phyloP scores from a whole-genome alignment of 768 basidiomycete species.

The Cystofilobasidium macerans region DNA sequence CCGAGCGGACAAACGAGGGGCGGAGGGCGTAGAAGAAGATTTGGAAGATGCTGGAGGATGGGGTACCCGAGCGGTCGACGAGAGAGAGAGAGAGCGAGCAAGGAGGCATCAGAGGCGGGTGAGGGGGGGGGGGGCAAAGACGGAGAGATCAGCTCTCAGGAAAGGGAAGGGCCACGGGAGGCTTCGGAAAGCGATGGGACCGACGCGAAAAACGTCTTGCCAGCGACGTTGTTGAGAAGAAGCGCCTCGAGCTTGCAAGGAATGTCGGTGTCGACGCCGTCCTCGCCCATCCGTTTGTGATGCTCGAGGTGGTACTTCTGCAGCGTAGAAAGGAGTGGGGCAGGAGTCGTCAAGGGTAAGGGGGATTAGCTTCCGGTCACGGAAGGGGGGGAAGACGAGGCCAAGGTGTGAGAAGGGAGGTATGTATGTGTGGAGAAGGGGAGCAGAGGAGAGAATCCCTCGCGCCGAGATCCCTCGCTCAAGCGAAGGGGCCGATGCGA shows the following conservation, averaged over 20 bases:
- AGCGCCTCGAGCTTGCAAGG: slow-evolving; percentile 76
- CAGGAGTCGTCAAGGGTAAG: not conserved
- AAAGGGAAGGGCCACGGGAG: too few relatives aligned
- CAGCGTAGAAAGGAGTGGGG: not conserved
- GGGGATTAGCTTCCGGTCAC: too few relatives aligned
- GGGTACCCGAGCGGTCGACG: too few relatives aligned
- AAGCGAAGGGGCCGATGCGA: not conserved
- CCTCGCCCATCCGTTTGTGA: slow-evolving; percentile 89
- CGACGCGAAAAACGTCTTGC: slow-evolving; percentile 95
- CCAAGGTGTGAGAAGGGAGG: too few relatives aligned
- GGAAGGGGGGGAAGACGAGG: too few relatives aligned
- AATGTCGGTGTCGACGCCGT: slow-evolving; percentile 90
- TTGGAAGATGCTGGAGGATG: slow-evolving; percentile 68
- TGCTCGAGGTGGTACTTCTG: slow-evolving; percentile 91
- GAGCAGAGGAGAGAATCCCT: too few relatives aligned
- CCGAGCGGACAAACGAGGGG: slow-evolving; percentile 79
- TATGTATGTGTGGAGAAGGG: not conserved
- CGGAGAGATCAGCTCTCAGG: too few relatives aligned
- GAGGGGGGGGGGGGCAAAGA: not conserved
- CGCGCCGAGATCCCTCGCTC: too few relatives aligned
- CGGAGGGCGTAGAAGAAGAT: slow-evolving; percentile 95
- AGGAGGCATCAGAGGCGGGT: not conserved
- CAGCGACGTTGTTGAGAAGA: slow-evolving; percentile 84
- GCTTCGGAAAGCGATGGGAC: not conserved
- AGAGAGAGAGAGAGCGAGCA: not conserved